A percentile compares a stretch with the other conserved stretches of the same genome.
Evolutionary conservation across 176 grass and related monocot genomes (phyloP).

Genomic region (Juncus inflexus): DNA sequence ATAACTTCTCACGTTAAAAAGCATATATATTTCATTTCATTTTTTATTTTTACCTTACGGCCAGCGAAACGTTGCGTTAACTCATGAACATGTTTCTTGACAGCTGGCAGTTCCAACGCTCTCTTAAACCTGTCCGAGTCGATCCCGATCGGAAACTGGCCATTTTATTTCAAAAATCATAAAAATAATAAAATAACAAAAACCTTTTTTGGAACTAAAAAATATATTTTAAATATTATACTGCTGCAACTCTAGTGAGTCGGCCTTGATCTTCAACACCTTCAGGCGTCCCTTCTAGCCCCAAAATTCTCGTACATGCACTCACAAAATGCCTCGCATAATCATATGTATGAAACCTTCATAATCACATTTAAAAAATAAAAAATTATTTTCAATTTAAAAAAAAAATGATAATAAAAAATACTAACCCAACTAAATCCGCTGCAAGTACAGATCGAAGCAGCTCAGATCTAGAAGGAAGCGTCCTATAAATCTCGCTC

Average conservation of each 20-base stretch:
- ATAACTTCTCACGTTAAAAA: constrained; percentile 3
- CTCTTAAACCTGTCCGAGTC: constrained; percentile 97
- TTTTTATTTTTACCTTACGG: constrained; percentile 58
- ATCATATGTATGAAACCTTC: constrained; percentile 81
- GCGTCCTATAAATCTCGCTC: constrained; percentile 87
- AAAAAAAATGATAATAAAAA: constrained; percentile 10
- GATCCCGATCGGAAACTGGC: constrained; percentile 99
- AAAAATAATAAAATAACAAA: constrained; percentile 15
- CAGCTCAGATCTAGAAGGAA: constrained; percentile 83
- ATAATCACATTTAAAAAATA: constrained; percentile 18
- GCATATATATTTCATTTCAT: background rate
- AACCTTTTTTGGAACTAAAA: constrained; percentile 5
- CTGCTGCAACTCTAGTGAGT: constrained; percentile 93
- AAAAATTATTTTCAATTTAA: background rate
- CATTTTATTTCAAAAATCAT: constrained; percentile 40
- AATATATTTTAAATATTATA: constrained; percentile 25
- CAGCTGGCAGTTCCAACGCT: constrained; percentile 69
- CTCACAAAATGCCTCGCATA: constrained; percentile 95
- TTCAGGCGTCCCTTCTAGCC: constrained; percentile 96
- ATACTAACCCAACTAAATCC: constrained; percentile 93
- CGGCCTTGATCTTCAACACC: constrained; percentile 97
- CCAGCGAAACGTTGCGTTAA: constrained; percentile 55
- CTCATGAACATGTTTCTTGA: constrained; percentile 76
- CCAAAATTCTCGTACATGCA: constrained; percentile 95
- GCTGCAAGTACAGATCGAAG: constrained; percentile 92